Percentiles rank a stretch among this genome's conserved stretches.
Evolutionary conservation across 2,329 filamentous ascomycete genomes (phyloP).

Genomic region (Rhynchosporium graminicola): DNA sequence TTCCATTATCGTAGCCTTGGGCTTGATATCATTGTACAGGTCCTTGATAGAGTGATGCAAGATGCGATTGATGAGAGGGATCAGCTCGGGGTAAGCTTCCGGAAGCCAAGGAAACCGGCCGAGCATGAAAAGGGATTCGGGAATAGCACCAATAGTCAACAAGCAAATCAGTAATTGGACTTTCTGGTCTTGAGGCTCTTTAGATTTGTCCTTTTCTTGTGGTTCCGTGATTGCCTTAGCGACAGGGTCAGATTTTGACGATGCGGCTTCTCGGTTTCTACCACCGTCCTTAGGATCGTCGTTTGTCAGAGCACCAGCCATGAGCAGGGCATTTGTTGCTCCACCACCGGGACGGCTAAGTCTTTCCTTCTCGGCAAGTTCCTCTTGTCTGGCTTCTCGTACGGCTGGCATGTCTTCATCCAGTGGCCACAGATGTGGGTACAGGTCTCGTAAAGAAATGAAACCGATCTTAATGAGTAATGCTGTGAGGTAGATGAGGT

Average conservation of each 20-base stretch:
- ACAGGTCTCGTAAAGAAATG: slow-evolving; percentile 86
- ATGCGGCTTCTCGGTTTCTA: slow-evolving; percentile 50
- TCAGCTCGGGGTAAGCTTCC: slow-evolving; percentile 79
- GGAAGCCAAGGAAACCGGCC: slow-evolving; percentile 92
- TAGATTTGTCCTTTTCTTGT: slow-evolving; percentile 53
- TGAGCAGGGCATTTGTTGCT: slow-evolving; percentile 78
- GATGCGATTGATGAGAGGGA: slow-evolving; percentile 81
- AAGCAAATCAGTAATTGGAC: slow-evolving; percentile 80
- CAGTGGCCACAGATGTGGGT: slow-evolving; percentile 84
- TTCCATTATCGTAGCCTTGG: slow-evolving; percentile 42
- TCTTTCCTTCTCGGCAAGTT: slow-evolving; percentile 76
- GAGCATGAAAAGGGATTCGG: slow-evolving; percentile 88
- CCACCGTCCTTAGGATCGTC: slow-evolving; percentile 61
- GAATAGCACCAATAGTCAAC: slow-evolving; percentile 86
- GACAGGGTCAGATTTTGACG: slow-evolving; percentile 52
- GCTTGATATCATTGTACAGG: slow-evolving; percentile 55
- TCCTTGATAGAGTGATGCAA: slow-evolving; percentile 79
- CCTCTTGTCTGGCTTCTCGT: slow-evolving; percentile 68
- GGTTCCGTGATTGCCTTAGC: slow-evolving; percentile 48
- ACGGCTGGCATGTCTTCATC: slow-evolving; percentile 82
- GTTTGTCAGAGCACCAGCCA: slow-evolving; percentile 83
- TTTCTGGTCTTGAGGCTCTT: slow-evolving; percentile 86
- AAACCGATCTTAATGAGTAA: slow-evolving; percentile 97
- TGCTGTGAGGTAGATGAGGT: slow-evolving; percentile 87
- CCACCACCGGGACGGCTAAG: slow-evolving; percentile 68